These are phyloP conservation scores for Ceratocystis ficicola DNA, from an alignment of 2,329 filamentous ascomycete species.

Conservation along the genomic window DNA sequence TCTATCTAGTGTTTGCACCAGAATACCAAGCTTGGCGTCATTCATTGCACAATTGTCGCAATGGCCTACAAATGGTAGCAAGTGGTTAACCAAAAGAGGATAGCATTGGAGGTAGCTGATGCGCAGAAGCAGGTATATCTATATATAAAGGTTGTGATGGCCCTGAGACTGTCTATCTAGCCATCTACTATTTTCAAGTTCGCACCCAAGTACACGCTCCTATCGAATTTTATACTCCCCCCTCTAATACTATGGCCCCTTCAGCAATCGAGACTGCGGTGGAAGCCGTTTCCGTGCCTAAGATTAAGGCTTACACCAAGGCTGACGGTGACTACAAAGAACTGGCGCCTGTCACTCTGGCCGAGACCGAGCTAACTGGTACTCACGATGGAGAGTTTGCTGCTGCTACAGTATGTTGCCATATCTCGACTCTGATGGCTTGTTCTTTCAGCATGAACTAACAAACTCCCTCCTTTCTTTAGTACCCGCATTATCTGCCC, in stretches of 20 bases:
- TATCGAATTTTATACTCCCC: not conserved
- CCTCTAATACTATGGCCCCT: conserved; percentile 15
- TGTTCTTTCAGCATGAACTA: not conserved
- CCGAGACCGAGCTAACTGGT: conserved; percentile 20
- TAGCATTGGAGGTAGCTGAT: not conserved
- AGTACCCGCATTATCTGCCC: conserved; percentile 62
- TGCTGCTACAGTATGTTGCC: conserved; percentile 17
- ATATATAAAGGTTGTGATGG: not conserved
- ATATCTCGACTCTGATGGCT: not conserved
- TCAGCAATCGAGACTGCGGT: conserved; percentile 17
- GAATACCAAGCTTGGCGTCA: not conserved
- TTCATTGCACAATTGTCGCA: not conserved
- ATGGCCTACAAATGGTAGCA: not conserved
- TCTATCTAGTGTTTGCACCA: not conserved
- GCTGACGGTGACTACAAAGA: conserved; percentile 22
- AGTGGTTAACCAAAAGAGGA: not conserved
- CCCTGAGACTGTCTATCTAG: not conserved
- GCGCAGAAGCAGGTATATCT: not conserved
- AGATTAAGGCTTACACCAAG: conserved; percentile 15
- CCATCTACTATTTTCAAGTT: not conserved
- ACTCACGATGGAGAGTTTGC: conserved; percentile 16
- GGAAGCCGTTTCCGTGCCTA: not conserved
- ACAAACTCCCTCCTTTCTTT: not conserved
- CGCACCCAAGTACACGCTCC: not conserved
- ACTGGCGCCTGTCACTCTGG: conserved; percentile 16